Percentiles rank a stretch among this genome's conserved stretches.
phyloP scores from a whole-genome alignment of 805 yeast species.

The Wickerhamomyces tratensis region DNA sequence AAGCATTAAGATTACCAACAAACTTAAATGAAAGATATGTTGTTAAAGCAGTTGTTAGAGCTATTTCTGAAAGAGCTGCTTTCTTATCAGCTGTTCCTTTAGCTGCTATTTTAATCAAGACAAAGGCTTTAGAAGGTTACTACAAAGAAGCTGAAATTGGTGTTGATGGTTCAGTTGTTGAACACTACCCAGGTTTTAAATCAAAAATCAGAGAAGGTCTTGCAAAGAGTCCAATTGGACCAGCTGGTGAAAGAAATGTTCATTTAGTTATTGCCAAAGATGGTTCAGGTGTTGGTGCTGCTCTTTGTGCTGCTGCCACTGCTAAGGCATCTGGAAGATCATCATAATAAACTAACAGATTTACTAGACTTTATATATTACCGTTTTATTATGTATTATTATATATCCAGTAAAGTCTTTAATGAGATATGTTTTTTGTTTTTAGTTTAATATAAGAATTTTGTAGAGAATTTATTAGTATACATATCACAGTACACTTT shows the following conservation, averaged over 20 bases:
- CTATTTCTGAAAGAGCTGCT: conserved; percentile 85
- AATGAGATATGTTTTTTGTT: too few relatives aligned
- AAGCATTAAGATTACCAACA: conserved; percentile 62
- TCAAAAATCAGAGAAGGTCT: conserved; percentile 74
- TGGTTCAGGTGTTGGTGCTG: conserved; percentile 97
- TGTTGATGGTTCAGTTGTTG: conserved; percentile 91
- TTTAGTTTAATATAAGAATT: too few relatives aligned
- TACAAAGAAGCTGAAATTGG: conserved; percentile 85
- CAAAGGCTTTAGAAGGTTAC: conserved; percentile 49
- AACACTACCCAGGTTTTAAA: conserved; percentile 86
- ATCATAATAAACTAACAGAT: too few relatives aligned
- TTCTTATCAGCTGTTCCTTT: conserved; percentile 81
- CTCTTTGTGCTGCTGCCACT: conserved; percentile 62
- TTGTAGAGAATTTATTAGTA: too few relatives aligned
- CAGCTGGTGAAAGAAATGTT: conserved; percentile 65
- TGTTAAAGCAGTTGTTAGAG: conserved; percentile 64
- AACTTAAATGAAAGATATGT: conserved; percentile 61
- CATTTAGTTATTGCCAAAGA: conserved; percentile 82
- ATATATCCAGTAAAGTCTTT: too few relatives aligned
- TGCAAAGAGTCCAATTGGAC: conserved; percentile 57
- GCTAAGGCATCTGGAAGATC: neutral
- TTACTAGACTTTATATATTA: too few relatives aligned
- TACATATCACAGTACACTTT: too few relatives aligned
- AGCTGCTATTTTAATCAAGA: conserved; percentile 66
- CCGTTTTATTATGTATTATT: too few relatives aligned